A percentile compares a stretch with the other conserved stretches of the same genome.
Conservation (phyloP, 2,329 filamentous ascomycete genomes). For the Exophiala sideris region DNA sequence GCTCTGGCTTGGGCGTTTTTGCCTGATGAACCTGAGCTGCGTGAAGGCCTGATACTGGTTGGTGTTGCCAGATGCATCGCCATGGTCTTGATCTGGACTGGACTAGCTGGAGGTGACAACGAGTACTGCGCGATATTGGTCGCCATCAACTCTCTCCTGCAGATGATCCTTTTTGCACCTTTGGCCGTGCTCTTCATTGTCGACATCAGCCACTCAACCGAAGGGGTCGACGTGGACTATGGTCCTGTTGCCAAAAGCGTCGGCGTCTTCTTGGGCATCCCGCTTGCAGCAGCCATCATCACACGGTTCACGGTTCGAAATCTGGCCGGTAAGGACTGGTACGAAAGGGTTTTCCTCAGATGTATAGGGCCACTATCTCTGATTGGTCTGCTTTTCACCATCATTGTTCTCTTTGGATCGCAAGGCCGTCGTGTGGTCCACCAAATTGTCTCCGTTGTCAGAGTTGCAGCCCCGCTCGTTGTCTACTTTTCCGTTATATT, state of each 20-base stretch:
- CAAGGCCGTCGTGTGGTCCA: slow-evolving; percentile 74
- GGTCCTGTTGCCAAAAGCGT: slow-evolving; percentile 72
- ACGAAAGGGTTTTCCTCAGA: slow-evolving; percentile 66
- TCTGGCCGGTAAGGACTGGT: slow-evolving; percentile 55
- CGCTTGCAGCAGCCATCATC: slow-evolving; percentile 72
- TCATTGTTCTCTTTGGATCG: slow-evolving; percentile 78
- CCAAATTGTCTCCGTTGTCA: slow-evolving; percentile 77
- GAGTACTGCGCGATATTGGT: slow-evolving; percentile 83
- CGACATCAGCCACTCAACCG: slow-evolving; percentile 57
- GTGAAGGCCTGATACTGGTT: slow-evolving; percentile 72
- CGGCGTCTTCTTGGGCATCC: slow-evolving; percentile 80
- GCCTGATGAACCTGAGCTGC: slow-evolving; percentile 48
- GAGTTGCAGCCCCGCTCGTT: slow-evolving; percentile 75
- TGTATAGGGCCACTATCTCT: slow-evolving; percentile 71
- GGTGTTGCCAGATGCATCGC: slow-evolving; percentile 83
- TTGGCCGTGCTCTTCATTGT: slow-evolving; percentile 67
- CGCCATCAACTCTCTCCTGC: slow-evolving; percentile 69
- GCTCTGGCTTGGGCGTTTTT: slow-evolving; percentile 51
- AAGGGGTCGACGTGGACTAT: slow-evolving; percentile 50
- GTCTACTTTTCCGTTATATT: slow-evolving; percentile 80
- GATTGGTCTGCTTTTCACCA: slow-evolving; percentile 81
- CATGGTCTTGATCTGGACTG: slow-evolving; percentile 80
- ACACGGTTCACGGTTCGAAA: slow-evolving; percentile 65
- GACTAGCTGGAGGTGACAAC: slow-evolving; percentile 68
- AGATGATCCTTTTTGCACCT: slow-evolving; percentile 71